These are phyloP conservation scores for Trichoderma sp. DNA, from an alignment of 2,329 filamentous ascomycete genomes.

Conservation along the genomic window DNA sequence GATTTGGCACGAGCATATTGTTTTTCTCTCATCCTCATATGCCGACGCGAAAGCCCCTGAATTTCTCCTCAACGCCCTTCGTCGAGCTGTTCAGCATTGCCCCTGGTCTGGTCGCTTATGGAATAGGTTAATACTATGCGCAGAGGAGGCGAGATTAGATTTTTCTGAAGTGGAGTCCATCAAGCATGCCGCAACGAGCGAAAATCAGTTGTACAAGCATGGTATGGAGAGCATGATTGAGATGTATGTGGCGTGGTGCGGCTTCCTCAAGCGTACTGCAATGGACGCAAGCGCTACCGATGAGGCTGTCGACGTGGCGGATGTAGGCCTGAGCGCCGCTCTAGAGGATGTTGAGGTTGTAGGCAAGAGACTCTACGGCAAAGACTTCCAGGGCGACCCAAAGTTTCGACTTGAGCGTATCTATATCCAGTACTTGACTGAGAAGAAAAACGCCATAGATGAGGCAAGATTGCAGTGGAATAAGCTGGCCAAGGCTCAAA, in stretches of 20 bases:
- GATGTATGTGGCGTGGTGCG: slow-evolving; percentile 93
- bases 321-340: slow-evolving; percentile 83
- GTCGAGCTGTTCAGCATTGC: slow-evolving; percentile 84
- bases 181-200: slow-evolving; percentile 89
- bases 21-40: slow-evolving; percentile 64
- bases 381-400: slow-evolving; percentile 79
- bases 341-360: slow-evolving; percentile 84
- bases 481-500: slow-evolving; percentile 63
- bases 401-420: slow-evolving; percentile 88
- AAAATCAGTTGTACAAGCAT: slow-evolving; percentile 78
- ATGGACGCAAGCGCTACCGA: slow-evolving; percentile 73
- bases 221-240: slow-evolving; percentile 87
- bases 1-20: slow-evolving; percentile 82
- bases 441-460: slow-evolving; percentile 75
- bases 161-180: slow-evolving; percentile 84
- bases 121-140: slow-evolving; percentile 83
- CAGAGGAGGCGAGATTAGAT: slow-evolving; percentile 73
- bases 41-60: slow-evolving; percentile 42
- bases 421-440: slow-evolving; percentile 86
- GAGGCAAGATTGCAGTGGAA: slow-evolving; percentile 79
- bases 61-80: slow-evolving; percentile 67
- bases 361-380: slow-evolving; percentile 72
- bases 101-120: slow-evolving; percentile 91
- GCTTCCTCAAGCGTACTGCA: slow-evolving; percentile 83
- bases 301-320: slow-evolving; percentile 84